These are phyloP conservation scores for Mortierella sp. DNA, from an alignment of 371 early-diverging fungal species.

Conservation along the genomic window DNA sequence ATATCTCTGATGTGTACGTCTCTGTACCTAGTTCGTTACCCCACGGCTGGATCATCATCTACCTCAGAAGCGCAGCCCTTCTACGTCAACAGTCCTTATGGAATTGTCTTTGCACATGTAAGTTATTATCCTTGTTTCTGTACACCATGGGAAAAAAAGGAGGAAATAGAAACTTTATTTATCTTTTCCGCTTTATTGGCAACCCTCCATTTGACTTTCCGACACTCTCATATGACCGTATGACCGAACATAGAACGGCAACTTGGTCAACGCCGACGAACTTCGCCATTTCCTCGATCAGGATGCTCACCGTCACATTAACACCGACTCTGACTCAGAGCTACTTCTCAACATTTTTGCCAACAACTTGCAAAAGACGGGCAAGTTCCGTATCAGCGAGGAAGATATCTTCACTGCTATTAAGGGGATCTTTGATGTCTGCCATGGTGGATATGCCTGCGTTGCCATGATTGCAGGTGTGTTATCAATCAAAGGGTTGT, in stretches of 20 bases:
- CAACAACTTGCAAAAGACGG: conserved; percentile 90
- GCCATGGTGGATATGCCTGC: conserved; percentile 94
- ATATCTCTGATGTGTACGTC: neutral
- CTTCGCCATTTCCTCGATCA: conserved; percentile 88
- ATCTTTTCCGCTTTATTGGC: neutral
- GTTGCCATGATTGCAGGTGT: conserved; percentile 95
- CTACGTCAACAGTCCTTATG: conserved; percentile 98
- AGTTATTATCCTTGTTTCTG: conserved; percentile 7
- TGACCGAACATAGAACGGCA: conserved; percentile 95
- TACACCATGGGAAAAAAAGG: conserved; percentile 4
- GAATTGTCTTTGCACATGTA: conserved; percentile 96
- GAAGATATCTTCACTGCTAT: conserved; percentile 97
- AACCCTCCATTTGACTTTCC: conserved; percentile 4
- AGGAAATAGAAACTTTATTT: neutral
- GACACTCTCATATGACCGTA: conserved; percentile 1
- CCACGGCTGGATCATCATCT: conserved; percentile 95
- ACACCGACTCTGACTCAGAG: conserved; percentile 98
- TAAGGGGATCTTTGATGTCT: conserved; percentile 82
- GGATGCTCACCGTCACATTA: conserved; percentile 97
- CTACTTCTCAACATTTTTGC: conserved; percentile 96
- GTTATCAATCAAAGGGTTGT: neutral
- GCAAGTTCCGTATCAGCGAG: conserved; percentile 95
- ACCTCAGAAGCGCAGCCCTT: conserved; percentile 98
- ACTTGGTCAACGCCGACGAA: conserved; percentile 93
- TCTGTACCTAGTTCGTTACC: conserved; percentile 88